Conservation (phyloP, 495 filamentous ascomycete genomes). For the Talaromyces proteolyticus region DNA sequence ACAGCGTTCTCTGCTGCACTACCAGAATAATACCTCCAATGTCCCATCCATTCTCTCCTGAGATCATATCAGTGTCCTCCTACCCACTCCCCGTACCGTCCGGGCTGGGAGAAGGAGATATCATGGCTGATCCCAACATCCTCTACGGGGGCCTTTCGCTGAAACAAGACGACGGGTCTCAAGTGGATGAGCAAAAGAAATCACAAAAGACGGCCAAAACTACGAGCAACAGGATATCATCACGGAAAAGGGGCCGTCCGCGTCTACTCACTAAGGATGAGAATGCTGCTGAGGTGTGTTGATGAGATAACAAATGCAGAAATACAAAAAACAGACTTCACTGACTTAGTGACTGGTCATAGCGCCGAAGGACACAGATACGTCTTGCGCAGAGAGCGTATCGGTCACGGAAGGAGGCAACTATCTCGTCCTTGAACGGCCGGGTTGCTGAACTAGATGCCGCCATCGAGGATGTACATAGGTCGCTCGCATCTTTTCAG, state of each 20-base stretch:
- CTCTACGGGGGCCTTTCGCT: slow-evolving; percentile 1
- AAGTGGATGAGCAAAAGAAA: background rate
- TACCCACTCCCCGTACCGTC: slow-evolving; percentile 15
- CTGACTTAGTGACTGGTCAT: no score
- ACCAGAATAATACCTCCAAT: background rate
- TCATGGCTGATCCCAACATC: background rate
- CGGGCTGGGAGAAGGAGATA: background rate
- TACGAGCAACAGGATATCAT: background rate
- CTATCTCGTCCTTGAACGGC: slow-evolving; percentile 65
- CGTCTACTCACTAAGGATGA: slow-evolving; percentile 67
- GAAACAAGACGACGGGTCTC: background rate
- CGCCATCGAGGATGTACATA: slow-evolving; percentile 68
- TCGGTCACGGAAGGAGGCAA: slow-evolving; percentile 75
- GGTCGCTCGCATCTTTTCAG: slow-evolving; percentile 63
- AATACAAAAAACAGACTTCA: no score
- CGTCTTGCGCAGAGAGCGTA: slow-evolving; percentile 82
- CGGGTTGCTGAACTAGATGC: slow-evolving; percentile 59
- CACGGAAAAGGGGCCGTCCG: slow-evolving; percentile 51
- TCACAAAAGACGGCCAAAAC: background rate
- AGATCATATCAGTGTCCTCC: slow-evolving; percentile 14
- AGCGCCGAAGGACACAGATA: slow-evolving; percentile 85
- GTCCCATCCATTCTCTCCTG: background rate
- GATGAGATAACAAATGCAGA: background rate
- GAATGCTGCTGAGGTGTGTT: slow-evolving; percentile 32
- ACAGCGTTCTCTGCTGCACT: no score